phyloP scores from a whole-genome alignment of 2,329 filamentous ascomycete species.

The Colletotrichum echinochloae region DNA sequence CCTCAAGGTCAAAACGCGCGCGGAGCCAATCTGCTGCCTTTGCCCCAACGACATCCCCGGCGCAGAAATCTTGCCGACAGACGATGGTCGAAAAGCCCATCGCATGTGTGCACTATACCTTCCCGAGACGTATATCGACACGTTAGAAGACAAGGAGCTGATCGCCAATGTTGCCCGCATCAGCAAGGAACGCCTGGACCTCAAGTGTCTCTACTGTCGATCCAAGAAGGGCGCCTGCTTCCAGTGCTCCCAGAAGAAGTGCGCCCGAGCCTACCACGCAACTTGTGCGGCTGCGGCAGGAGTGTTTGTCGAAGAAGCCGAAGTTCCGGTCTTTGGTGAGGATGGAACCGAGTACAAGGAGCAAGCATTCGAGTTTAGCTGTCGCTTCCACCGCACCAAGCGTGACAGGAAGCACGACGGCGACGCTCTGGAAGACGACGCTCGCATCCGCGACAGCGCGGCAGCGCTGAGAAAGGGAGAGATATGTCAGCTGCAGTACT shows the following conservation, averaged over 20 bases:
- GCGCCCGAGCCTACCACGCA: constrained; percentile 91
- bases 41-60: constrained; percentile 91
- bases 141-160: constrained; percentile 76
- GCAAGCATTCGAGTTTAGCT: constrained; percentile 91
- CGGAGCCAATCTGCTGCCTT: constrained; percentile 85
- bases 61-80: constrained; percentile 85
- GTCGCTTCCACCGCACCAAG: constrained; percentile 92
- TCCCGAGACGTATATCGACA: constrained; percentile 89
- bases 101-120: constrained; percentile 90
- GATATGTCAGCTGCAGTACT: constrained; percentile 87
- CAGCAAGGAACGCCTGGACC: constrained; percentile 85
- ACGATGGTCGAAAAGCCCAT: constrained; percentile 89
- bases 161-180: constrained; percentile 85
- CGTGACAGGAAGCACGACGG: constrained; percentile 81
- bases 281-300: constrained; percentile 94
- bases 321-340: constrained; percentile 87
- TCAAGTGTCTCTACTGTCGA: constrained; percentile 95
- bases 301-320: constrained; percentile 88
- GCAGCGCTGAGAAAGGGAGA: constrained; percentile 77
- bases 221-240: constrained; percentile 97
- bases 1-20: constrained; percentile 77
- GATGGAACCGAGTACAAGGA: constrained; percentile 94
- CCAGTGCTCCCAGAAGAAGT: constrained; percentile 96
- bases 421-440: constrained; percentile 76
- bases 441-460: constrained; percentile 76